Evolutionary conservation across 192 early-diverging fungal species (phyloP).

Genomic region (Kickxella alabastrina): DNA sequence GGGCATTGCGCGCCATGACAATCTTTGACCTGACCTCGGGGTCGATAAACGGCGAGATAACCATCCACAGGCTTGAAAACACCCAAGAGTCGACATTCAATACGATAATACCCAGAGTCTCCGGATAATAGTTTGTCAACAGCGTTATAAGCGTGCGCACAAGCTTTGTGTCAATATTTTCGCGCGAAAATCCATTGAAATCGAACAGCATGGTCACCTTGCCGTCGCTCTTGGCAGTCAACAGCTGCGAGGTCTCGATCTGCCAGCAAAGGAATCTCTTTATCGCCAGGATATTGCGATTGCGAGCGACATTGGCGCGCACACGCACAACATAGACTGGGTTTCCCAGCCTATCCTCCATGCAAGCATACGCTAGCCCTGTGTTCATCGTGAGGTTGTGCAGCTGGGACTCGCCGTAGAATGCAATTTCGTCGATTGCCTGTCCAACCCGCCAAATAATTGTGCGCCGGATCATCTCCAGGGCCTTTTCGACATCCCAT

Average conservation of each 20-base stretch:
- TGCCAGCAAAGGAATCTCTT: slow-evolving; percentile 61
- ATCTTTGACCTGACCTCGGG: slow-evolving; percentile 86
- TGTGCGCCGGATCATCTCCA: slow-evolving; percentile 62
- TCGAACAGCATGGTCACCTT: slow-evolving; percentile 75
- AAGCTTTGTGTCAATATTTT: slow-evolving; percentile 69
- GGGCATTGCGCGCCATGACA: slow-evolving; percentile 60
- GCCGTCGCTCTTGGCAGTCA: slow-evolving; percentile 51
- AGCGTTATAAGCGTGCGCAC: slow-evolving; percentile 72
- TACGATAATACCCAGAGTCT: slow-evolving; percentile 72
- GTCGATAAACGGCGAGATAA: slow-evolving; percentile 81
- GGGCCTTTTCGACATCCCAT: slow-evolving; percentile 71
- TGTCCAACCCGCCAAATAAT: slow-evolving; percentile 69
- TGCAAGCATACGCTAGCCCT: slow-evolving; percentile 55
- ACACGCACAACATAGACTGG: slow-evolving; percentile 58
- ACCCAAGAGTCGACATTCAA: slow-evolving; percentile 81
- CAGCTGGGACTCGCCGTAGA: slow-evolving; percentile 55
- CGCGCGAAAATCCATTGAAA: slow-evolving; percentile 64
- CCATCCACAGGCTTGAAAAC: slow-evolving; percentile 76
- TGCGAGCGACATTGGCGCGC: slow-evolving; percentile 44
- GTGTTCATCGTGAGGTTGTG: slow-evolving; percentile 51
- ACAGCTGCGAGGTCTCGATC: slow-evolving; percentile 58
- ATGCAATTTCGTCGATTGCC: slow-evolving; percentile 54
- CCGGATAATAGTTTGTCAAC: slow-evolving; percentile 87
- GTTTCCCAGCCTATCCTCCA: slow-evolving; percentile 48
- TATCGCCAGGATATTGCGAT: slow-evolving; percentile 55